Base-by-base conservation (phyloP, 1,139 yeast genomes). In the Lodderomyces orthopsilosis region DNA sequence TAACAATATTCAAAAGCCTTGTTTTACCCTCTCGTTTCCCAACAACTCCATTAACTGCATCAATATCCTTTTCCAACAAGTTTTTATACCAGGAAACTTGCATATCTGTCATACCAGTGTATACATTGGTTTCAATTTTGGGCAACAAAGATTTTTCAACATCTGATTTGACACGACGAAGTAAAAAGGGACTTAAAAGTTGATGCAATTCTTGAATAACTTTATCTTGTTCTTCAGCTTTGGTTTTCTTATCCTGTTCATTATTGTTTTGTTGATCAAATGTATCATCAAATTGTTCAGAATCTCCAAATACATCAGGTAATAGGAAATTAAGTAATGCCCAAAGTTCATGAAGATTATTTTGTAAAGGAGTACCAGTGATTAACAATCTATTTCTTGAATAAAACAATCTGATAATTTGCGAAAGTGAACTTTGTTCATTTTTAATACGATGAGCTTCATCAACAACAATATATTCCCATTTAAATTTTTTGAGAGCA, bases 401-500 rank as follows among this genome's bases (percentile, higher is more conserved):
- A 57, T 86, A 84, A 57, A 93, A 90, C 40, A 89, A 69, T 51
- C 98, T 79, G 44, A 93, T 84, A 49, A 93, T 90, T 62, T 90
- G 96, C 1, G 96, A 89, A 45, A 93, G 72, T 44, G 94, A 81
- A 41, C 94, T 83, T 57, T 87, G 95, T 61, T 93, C 98, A 61
- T 93, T 93, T 61, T 93, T 93, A 59, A 93, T 91, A 59, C 98
- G 78, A 61, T 93, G 98, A 1, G 98, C 98, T 63, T 93, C 98
- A 66, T 93, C 98, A 35, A 93, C 91, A 21, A 93, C 80, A 45
- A 93, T 83, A 59, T 91, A 93, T 65, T 91, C 91, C 98, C 98
- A 93, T 43, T 85, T 82, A 51, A 93, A 73, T 59, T 89, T 89
- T 57, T 84, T 85, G 52, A 93, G 74, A 39, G 81, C 77, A 10